A percentile compares a stretch with the other conserved stretches of the same genome.
phyloP scores from a whole-genome alignment of 2,329 filamentous ascomycete species.

The Orbilia ellipsospora region DNA sequence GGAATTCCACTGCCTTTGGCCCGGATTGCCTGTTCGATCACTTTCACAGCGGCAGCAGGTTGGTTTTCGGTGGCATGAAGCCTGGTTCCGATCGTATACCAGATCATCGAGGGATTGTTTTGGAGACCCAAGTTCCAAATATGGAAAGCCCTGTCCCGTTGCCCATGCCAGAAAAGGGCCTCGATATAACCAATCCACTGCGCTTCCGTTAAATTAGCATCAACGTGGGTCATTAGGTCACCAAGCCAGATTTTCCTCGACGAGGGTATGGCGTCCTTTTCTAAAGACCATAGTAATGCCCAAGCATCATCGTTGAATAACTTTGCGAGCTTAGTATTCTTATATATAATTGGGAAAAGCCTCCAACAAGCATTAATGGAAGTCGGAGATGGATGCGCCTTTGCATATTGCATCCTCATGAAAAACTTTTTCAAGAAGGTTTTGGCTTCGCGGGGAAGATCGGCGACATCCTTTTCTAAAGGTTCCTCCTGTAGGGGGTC shows the following conservation, averaged over 20 bases:
- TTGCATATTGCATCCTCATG: conserved; percentile 43
- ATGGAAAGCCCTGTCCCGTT: conserved; percentile 40
- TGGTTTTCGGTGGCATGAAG: conserved; percentile 51
- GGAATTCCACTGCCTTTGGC: conserved; percentile 22
- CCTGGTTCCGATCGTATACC: conserved; percentile 40
- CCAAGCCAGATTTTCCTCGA: conserved; percentile 39
- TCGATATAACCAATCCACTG: conserved; percentile 51
- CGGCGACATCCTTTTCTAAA: conserved; percentile 20
- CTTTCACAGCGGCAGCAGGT: conserved; percentile 28
- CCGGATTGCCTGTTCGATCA: conserved; percentile 34
- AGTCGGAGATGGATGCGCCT: conserved; percentile 30
- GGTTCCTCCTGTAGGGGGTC: conserved; percentile 28
- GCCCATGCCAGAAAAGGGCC: conserved; percentile 47
- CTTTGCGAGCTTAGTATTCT: conserved; percentile 22
- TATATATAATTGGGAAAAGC: conserved; percentile 33
- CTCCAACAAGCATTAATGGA: conserved; percentile 35
- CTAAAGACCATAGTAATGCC: conserved; percentile 38
- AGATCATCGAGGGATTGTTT: conserved; percentile 34
- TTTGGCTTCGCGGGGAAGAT: conserved; percentile 11
- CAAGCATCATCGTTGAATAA: conserved; percentile 48
- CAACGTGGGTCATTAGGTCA: conserved; percentile 47
- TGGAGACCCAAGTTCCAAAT: conserved; percentile 37
- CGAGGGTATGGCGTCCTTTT: conserved; percentile 35
- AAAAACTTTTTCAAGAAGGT: conserved; percentile 49
- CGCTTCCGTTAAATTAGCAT: conserved; percentile 28